A percentile compares a stretch with the other conserved stretches of the same genome.
phyloP scores from a whole-genome alignment of 2,329 filamentous ascomycete species.

The Fusarium duplospermum region DNA sequence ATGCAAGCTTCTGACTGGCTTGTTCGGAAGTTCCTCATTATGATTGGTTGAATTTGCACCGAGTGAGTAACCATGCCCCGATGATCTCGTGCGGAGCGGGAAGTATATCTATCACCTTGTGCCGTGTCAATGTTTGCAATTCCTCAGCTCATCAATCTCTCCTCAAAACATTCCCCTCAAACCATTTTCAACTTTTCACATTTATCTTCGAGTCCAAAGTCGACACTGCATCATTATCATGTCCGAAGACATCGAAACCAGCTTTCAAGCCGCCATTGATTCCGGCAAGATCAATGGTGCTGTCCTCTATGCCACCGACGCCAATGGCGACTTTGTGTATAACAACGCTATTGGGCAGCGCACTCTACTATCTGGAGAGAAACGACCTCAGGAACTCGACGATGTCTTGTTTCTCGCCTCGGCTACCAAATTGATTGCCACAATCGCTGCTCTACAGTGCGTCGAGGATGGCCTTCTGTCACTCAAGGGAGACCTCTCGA shows the following conservation, averaged over 20 bases:
- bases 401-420: constrained; percentile 53
- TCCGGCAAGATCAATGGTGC: constrained; percentile 57
- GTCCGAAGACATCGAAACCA: constrained; percentile 51
- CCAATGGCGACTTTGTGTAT: constrained; percentile 53
- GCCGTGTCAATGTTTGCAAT: background rate
- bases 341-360: constrained; percentile 54
- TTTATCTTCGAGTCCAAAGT: too few relatives aligned
- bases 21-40: background rate
- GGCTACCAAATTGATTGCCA: constrained; percentile 59
- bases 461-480: constrained; percentile 63
- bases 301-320: constrained; percentile 55
- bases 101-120: background rate
- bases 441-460: constrained; percentile 64
- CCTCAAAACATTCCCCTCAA: background rate
- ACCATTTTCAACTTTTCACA: background rate
- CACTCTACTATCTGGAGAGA: constrained; percentile 54
- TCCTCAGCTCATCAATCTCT: background rate
- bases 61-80: background rate
- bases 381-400: constrained; percentile 50
- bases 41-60: background rate
- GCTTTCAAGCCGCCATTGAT: constrained; percentile 55
- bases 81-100: background rate
- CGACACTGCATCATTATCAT: constrained; percentile 11
- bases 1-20: background rate
- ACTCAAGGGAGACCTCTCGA: constrained; percentile 58